Base-by-base conservation (phyloP, 2,329 filamentous ascomycete genomes). In the Orbilia oligospora region DNA sequence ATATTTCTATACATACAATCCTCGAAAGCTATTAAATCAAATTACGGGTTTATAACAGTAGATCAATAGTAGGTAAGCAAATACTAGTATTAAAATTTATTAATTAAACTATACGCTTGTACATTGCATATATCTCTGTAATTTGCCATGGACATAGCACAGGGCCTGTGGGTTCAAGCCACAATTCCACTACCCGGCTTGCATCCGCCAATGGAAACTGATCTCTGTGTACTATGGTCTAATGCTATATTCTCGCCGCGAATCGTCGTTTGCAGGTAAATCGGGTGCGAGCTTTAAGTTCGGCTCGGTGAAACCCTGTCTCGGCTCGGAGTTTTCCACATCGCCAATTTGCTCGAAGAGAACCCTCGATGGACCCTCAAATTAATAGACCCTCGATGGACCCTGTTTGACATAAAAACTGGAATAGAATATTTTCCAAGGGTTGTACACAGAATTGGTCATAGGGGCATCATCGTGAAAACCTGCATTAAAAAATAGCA, bases 291-390 rank as follows among this genome's bases (percentile, higher is more conserved):
- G 41, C 16, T 5, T n/a, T 53, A 30, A 27, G 61, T 63, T 61
- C 58, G 22, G 69, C 36, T 58, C 51, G 56, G 36, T 46, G 51
- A 27, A 75, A 67, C 71, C 64, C 56, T 68, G 63, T 67, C 46
- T 69, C 71, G 64, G 71, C 46, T 69, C 71, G 64, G 71, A 65
- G 71, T 46, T 65, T 76, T 69, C 71, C 71, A 56, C 41, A 27
- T 69, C 10, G 36, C 33, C 33, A 38, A 14, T 16, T 30, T 27
- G n/a, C 20, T 24, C 33, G 5, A 16, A 18, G 27, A n/a, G 51
- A 14, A 18, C 24, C 51, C 27, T 55, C 44, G n/a, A 33, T n/a
- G 27, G 27, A 55, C 51, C 51, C 44, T 46, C 44, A 30, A n/a
- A n/a, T n/a, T n/a, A n/a, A 3, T 30, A 6, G 27, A 30, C 27